Percentiles rank a stretch among this genome's conserved stretches.
Evolutionary conservation across 306 rosid genomes (phyloP).

Genomic region (Medicago ruthenica): DNA sequence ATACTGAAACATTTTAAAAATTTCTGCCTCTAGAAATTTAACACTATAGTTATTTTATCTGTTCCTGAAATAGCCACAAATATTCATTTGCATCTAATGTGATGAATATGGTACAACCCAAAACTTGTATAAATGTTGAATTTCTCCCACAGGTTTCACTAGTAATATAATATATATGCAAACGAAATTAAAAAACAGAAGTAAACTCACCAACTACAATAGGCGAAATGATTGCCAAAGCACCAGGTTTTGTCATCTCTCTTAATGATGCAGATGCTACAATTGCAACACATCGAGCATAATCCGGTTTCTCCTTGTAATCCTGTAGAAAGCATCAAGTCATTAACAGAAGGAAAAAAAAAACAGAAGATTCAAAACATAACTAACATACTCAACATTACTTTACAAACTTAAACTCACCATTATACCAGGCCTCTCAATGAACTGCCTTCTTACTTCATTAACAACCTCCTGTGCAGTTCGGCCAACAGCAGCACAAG

Average conservation of each 20-base stretch:
- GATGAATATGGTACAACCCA: constrained; percentile 24
- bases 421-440: constrained; percentile 99
- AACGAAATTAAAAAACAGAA: constrained; percentile 29
- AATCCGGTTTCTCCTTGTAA: constrained; percentile 93
- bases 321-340: constrained; percentile 63
- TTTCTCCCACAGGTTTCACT: constrained; percentile 27
- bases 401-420: constrained; percentile 59
- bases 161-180: background rate
- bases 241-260: constrained; percentile 99
- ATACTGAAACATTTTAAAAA: constrained; percentile 11
- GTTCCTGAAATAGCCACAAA: constrained; percentile 26
- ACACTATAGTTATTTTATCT: background rate
- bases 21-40: background rate
- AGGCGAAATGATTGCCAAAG: constrained; percentile 93
- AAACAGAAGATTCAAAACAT: constrained; percentile 25
- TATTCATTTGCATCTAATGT: constrained; percentile 16
- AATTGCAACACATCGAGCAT: constrained; percentile 95
- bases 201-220: constrained; percentile 75
- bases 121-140: constrained; percentile 19
- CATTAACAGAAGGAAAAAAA: background rate
- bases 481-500: constrained; percentile 96
- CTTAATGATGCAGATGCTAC: constrained; percentile 93
- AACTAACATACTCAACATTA: constrained; percentile 31
- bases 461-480: constrained; percentile 99
- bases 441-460: constrained; percentile 97